These are phyloP conservation scores for Trypanosomatidae sp. DNA, from an alignment of 208 protist species.

Conservation along the genomic window DNA sequence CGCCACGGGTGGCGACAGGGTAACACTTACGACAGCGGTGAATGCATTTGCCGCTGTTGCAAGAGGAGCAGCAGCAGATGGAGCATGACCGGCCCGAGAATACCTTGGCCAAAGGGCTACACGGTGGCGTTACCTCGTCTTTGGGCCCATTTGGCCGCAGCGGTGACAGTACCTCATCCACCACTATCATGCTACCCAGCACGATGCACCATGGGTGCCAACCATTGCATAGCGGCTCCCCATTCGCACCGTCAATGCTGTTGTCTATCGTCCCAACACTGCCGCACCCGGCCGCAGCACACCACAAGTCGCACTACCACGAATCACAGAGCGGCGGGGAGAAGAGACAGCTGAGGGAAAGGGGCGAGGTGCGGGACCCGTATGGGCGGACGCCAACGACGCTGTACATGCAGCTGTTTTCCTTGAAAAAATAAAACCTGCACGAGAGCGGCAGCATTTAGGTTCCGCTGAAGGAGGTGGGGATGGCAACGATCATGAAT, in stretches of 20 bases:
- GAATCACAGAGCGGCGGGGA: not conserved
- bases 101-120: not conserved
- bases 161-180: not conserved
- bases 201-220: not conserved
- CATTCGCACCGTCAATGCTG: not conserved
- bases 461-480: not conserved
- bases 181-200: not conserved
- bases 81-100: not conserved
- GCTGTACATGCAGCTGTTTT: not conserved
- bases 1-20: not conserved
- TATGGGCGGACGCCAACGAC: not conserved
- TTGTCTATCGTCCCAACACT: not conserved
- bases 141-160: not conserved
- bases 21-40: not conserved
- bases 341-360: conserved; percentile 10
- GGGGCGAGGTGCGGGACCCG: conserved; percentile 8
- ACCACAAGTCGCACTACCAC: not conserved
- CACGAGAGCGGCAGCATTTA: not conserved
- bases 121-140: not conserved
- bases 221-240: not conserved
- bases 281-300: not conserved
- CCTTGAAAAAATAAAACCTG: not conserved
- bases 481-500: not conserved
- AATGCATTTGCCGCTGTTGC: not conserved
- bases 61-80: not conserved